These are phyloP conservation scores for Pseudoturritis turrita DNA, from an alignment of 345 rosid species.

Conservation along the genomic window DNA sequence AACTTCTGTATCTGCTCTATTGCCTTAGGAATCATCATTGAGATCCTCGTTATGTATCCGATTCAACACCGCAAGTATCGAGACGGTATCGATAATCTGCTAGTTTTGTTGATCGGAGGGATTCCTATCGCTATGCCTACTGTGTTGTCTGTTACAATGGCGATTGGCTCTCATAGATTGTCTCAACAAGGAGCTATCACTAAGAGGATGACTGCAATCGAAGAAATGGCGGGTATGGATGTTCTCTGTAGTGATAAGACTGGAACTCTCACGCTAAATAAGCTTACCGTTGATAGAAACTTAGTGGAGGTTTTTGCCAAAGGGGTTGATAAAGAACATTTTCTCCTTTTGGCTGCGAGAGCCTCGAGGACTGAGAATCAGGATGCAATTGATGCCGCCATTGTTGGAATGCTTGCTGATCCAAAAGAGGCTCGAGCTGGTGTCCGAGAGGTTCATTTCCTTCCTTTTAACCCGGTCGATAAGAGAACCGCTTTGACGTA, in stretches of 20 bases:
- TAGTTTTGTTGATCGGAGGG: conserved; percentile 91
- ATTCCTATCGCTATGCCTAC: conserved; percentile 96
- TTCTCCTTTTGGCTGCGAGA: conserved; percentile 78
- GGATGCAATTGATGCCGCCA: conserved; percentile 90
- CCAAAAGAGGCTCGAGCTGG: conserved; percentile 96
- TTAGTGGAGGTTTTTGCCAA: conserved; percentile 69
- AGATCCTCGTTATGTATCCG: conserved; percentile 75
- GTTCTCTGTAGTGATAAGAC: conserved; percentile 94
- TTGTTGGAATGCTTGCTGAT: conserved; percentile 94
- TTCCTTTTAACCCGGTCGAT: conserved; percentile 90
- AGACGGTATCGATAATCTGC: conserved; percentile 77
- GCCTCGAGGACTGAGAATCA: conserved; percentile 88
- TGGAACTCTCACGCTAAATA: conserved; percentile 81
- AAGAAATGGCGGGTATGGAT: conserved; percentile 98
- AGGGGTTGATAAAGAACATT: conserved; percentile 68
- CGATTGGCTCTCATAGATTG: conserved; percentile 86
- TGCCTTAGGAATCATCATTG: conserved; percentile 59
- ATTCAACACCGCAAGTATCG: conserved; percentile 71
- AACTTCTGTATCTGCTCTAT: conserved; percentile 94
- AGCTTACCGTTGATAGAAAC: conserved; percentile 68
- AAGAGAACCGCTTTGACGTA: conserved; percentile 93
- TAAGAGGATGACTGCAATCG: conserved; percentile 96
- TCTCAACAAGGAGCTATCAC: conserved; percentile 78
- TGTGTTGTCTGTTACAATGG: conserved; percentile 94
- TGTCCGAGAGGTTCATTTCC: conserved; percentile 68